These are phyloP conservation scores for Penicillium rolfsii DNA, from an alignment of 2,329 filamentous ascomycete genomes.

Conservation along the genomic window DNA sequence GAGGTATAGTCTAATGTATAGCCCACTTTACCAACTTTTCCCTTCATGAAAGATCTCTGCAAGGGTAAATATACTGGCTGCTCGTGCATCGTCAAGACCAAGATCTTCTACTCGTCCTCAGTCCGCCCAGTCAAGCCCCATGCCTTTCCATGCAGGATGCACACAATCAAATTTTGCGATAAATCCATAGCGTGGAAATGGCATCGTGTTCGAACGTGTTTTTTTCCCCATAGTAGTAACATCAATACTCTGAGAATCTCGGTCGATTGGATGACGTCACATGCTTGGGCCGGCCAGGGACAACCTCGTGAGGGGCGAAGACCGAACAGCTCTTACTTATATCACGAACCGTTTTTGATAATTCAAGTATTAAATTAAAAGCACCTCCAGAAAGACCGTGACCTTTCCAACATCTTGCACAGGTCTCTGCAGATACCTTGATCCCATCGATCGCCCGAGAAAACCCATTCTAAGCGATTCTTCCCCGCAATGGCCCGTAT, in stretches of 20 bases:
- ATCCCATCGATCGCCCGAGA: neutral
- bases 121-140: neutral
- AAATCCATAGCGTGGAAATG: neutral
- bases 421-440: neutral
- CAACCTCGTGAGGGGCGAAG: neutral
- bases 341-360: neutral
- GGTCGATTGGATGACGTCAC: neutral
- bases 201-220: neutral
- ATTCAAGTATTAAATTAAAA: no score
- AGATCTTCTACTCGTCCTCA: neutral
- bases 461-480: neutral
- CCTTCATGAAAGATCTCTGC: neutral
- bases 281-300: neutral
- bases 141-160: neutral
- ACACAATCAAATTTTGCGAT: neutral
- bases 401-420: neutral
- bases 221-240: neutral
- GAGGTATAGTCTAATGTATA: neutral
- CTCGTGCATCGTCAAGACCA: neutral
- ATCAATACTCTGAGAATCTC: neutral
- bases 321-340: neutral
- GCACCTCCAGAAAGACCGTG: no score
- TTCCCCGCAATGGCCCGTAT: conserved; percentile 34
- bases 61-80: neutral
- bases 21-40: no score